Base-by-base conservation (phyloP, 2,329 filamentous ascomycete species). In the Ophiostoma ulmi region DNA sequence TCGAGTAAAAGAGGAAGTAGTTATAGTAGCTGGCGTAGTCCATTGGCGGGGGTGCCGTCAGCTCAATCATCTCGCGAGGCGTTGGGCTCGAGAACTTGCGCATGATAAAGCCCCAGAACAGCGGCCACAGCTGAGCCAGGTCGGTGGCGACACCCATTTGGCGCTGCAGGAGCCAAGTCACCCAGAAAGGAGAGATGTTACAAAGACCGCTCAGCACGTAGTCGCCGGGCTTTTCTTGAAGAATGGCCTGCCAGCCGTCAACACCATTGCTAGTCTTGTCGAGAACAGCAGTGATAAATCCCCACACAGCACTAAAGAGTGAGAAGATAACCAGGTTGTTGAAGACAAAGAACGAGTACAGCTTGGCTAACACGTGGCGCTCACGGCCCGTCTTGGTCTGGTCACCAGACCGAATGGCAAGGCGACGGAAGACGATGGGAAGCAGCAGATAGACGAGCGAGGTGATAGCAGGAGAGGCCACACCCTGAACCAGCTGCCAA, bases 1-100 rank as follows among this genome's bases (percentile, higher is more conserved):
- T 97, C 35, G 91, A 85, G 81, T 98, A 99, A 81, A 92, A 99
- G 39, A 98, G 84, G 80, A 97, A 97, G 79, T 97, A 98, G 80
- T 97, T 98, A 85, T 97, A 99, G 81, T 98, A 98, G 75, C 88
- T 93, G 72, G 95, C 93, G 77, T 97, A 98, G 75, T 98, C 94
- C 78, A 99, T 97, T 0, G 92, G 84, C 1, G 92, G 94, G 0
- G 95, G 95, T 3, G 95, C 95, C 0, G 94, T 97, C 77, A 95
- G 87, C 79, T 97, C 92, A 75, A 98, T 98, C 75, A 95, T 83
- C 78, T 97, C 91, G 75, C 95, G 87, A 5, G 95, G 95, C 2
- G 95, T 98, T 3, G 94, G 94, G 73, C 88, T 90, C 36, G 92
- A 86, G 76, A 97, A 95, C 70, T 90, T 94, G 77, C 93, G 90